phyloP scores from a whole-genome alignment of 805 yeast genomes.

The Saccharomycopsis microspora region DNA sequence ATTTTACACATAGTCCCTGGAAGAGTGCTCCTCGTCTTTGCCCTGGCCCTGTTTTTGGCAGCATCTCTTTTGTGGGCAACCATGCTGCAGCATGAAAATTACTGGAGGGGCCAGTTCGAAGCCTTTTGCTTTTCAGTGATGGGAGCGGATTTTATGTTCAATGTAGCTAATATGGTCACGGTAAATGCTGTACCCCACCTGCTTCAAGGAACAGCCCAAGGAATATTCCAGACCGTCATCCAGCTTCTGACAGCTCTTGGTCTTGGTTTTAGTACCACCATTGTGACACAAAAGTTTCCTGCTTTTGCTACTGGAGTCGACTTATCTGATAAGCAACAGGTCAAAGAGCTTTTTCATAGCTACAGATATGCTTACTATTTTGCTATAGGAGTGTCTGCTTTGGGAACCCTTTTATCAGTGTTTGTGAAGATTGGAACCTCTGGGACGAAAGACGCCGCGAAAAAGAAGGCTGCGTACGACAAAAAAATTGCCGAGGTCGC shows the following conservation, averaged over 20 bases:
- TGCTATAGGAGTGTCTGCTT: conserved; percentile 26
- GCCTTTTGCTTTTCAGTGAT: conserved; percentile 29
- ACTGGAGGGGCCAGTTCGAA: conserved; percentile 37
- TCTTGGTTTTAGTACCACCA: conserved; percentile 30
- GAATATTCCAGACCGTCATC: conserved; percentile 33
- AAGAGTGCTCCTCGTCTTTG: conserved; percentile 24
- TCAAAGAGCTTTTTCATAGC: conserved; percentile 21
- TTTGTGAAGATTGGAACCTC: conserved; percentile 28
- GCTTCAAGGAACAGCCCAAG: conserved; percentile 36
- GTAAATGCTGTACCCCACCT: conserved; percentile 28
- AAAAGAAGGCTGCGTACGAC: conserved; percentile 10
- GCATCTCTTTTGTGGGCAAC: conserved; percentile 33
- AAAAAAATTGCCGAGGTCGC: not conserved
- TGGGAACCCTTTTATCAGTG: conserved; percentile 22
- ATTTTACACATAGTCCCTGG: conserved; percentile 36
- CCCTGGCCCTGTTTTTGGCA: conserved; percentile 26
- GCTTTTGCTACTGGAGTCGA: conserved; percentile 23
- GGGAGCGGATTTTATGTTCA: conserved; percentile 37
- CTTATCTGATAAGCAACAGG: conserved; percentile 14
- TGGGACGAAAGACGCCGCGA: conserved; percentile 18
- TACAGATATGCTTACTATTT: conserved; percentile 29
- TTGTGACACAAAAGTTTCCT: conserved; percentile 25
- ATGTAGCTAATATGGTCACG: conserved; percentile 33
- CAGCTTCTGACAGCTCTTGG: conserved; percentile 33
- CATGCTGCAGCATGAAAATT: conserved; percentile 23